Base-by-base conservation (phyloP, 192 early-diverging fungal genomes). In the Glomus cerebriforme region DNA sequence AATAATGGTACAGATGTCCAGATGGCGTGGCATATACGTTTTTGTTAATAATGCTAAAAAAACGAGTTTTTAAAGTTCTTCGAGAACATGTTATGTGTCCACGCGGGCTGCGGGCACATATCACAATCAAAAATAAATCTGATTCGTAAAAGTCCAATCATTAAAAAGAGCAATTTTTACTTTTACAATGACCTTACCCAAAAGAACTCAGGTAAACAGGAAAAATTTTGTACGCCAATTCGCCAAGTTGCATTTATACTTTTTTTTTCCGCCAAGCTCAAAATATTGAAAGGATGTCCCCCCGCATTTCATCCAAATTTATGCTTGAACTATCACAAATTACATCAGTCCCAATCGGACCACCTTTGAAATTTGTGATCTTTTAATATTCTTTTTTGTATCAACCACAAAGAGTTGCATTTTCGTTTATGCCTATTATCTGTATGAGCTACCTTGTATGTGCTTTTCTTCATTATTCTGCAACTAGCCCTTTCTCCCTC, bases 381-480 rank as follows among this genome's bases (percentile, higher is more conserved):
- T 27, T 59, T 59, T 63, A 29, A 12, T 12, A 12, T 29, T 27
- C 26, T 63, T 63, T 62, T 63, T 24, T 63, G 62, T 63, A 12
- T 27, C n/a, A 63, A 63, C n/a, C 27, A 24, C 62, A 63, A 24
- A 63, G 27, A 27, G 62, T 27, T 29, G 62, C 62, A 63, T 63
- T 63, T 63, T 63, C 62, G 62, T 63, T 63, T 67, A 67, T 24
- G 26, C 4, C 17, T 67, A 31, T 64, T 31, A 64, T 32, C 62
- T 64, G 62, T 64, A 64, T 64, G 62, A 68, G 22, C 13, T 37
- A 34, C 15, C 13, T 67, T 68, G 66, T 68, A 39, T 68, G 34
- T 35, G 26, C 64, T 31, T 60, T 66, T 66, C 64, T 66, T 68
- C 66, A 68, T 68, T 68, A 68, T 68, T 68, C 29, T 68, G 66